phyloP scores from a whole-genome alignment of 495 filamentous ascomycete genomes.

The Amphirosellinia nigrospora region DNA sequence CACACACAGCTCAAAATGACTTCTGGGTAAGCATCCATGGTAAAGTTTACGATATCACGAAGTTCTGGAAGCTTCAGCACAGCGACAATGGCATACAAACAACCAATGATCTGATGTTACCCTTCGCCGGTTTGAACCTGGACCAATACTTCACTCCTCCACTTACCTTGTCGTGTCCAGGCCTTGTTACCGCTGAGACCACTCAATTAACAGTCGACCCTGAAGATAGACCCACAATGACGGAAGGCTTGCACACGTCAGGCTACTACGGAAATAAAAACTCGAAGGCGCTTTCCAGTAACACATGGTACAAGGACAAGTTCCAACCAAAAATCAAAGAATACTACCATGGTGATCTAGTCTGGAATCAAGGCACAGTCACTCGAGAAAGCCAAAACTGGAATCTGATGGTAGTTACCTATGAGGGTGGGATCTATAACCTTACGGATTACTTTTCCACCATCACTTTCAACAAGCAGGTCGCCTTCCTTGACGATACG shows the following conservation, averaged over 20 bases:
- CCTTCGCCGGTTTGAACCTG: slow-evolving; percentile 76
- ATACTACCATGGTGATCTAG: slow-evolving; percentile 86
- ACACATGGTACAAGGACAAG: slow-evolving; percentile 74
- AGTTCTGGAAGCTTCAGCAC: slow-evolving; percentile 85
- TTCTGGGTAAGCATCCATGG: slow-evolving; percentile 91
- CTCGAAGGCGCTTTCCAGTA: slow-evolving; percentile 61
- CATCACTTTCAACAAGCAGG: slow-evolving; percentile 52
- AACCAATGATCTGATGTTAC: slow-evolving; percentile 70
- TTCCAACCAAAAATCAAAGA: slow-evolving; percentile 83
- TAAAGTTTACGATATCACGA: slow-evolving; percentile 87
- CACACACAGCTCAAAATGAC: slow-evolving; percentile 73
- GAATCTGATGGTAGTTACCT: slow-evolving; percentile 79
- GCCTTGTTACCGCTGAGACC: slow-evolving; percentile 62
- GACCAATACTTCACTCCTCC: slow-evolving; percentile 86
- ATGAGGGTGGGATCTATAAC: slow-evolving; percentile 80
- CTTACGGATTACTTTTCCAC: slow-evolving; percentile 91
- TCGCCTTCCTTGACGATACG: slow-evolving; percentile 67
- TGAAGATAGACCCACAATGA: slow-evolving; percentile 66
- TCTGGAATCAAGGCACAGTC: slow-evolving; percentile 63
- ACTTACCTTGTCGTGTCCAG: slow-evolving; percentile 72
- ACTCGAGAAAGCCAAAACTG: slow-evolving; percentile 67
- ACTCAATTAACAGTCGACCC: slow-evolving; percentile 40
- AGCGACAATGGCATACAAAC: slow-evolving; percentile 69
- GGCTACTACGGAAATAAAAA: slow-evolving; percentile 63
- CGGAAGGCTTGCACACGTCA: slow-evolving; percentile 67